Percentiles rank a stretch among this genome's conserved stretches.
Conservation (phyloP, 1,284 basidiomycete species). For the Tetrapyrgos nigripes region DNA sequence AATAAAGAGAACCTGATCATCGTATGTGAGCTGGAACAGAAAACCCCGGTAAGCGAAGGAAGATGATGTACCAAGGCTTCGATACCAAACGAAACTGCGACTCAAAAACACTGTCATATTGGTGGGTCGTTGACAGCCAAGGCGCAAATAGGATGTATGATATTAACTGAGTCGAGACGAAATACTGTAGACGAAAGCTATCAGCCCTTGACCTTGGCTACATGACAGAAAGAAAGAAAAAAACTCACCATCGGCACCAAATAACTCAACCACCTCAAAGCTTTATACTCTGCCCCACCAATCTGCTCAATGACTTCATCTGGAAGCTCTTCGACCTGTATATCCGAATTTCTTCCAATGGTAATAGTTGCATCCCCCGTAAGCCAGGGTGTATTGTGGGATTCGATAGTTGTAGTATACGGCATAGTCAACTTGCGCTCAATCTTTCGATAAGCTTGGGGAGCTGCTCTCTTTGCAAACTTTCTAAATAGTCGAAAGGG, state of each 20-base stretch:
- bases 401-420: conserved; percentile 35
- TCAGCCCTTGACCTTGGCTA: conserved; percentile 7
- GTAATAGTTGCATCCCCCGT: conserved; percentile 41
- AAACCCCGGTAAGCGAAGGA: neutral
- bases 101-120: conserved; percentile 53
- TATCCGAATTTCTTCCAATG: conserved; percentile 79
- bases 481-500: conserved; percentile 40
- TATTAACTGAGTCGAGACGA: conserved; percentile 56
- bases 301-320: conserved; percentile 79
- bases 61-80: conserved; percentile 54
- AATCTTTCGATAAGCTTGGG: conserved; percentile 41
- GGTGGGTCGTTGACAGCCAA: conserved; percentile 48
- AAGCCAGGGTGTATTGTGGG: conserved; percentile 40
- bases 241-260: conserved; percentile 50
- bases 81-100: conserved; percentile 50
- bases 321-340: conserved; percentile 68
- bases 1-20: conserved; percentile 50
- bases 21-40: neutral
- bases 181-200: conserved; percentile 56
- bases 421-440: conserved; percentile 46
- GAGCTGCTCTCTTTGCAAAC: conserved; percentile 40
- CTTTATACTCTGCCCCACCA: conserved; percentile 84
- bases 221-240: neutral
- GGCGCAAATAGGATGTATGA: conserved; percentile 65
- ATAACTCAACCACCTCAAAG: conserved; percentile 58